phyloP scores from a whole-genome alignment of 768 basidiomycete species.

The Phlebiopsis gigantea region DNA sequence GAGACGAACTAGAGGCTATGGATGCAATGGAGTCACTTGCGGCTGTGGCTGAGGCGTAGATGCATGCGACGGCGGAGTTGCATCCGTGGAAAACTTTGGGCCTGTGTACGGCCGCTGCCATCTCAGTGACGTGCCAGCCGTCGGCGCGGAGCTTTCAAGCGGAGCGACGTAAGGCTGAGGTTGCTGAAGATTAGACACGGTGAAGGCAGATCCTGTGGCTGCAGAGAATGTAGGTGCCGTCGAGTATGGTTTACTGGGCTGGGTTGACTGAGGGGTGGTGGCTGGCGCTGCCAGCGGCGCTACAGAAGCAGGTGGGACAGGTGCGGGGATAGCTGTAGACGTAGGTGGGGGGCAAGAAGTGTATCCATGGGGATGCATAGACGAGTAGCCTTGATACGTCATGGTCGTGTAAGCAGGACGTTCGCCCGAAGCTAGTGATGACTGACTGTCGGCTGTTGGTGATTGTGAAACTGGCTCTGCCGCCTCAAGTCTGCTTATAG shows the following conservation, averaged over 20 bases:
- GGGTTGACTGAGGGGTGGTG: not conserved
- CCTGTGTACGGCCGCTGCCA: conserved; percentile 34
- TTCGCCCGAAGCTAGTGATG: not conserved
- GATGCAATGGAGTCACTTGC: not conserved
- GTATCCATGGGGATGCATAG: no score
- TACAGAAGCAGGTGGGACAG: not conserved
- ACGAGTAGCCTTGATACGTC: conserved; percentile 4
- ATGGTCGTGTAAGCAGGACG: conserved; percentile 9
- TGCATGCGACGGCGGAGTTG: not conserved
- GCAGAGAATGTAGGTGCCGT: not conserved
- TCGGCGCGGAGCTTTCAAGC: not conserved
- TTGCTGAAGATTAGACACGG: not conserved
- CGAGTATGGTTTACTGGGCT: not conserved
- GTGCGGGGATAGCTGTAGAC: not conserved
- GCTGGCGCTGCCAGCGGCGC: not conserved
- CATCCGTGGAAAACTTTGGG: conserved; percentile 11
- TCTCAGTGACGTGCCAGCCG: not conserved
- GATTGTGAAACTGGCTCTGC: not conserved
- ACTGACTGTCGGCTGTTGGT: not conserved
- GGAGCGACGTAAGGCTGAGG: not conserved
- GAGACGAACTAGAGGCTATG: not conserved
- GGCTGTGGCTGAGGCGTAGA: not conserved
- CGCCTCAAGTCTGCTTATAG: no score
- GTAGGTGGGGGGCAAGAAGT: no score
- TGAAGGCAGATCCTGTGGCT: not conserved